Evolutionary conservation across 2,329 filamentous ascomycete species (phyloP), one percentile per base, ranked within the genome.

Genomic region (Aspergillus ibericus): DNA sequence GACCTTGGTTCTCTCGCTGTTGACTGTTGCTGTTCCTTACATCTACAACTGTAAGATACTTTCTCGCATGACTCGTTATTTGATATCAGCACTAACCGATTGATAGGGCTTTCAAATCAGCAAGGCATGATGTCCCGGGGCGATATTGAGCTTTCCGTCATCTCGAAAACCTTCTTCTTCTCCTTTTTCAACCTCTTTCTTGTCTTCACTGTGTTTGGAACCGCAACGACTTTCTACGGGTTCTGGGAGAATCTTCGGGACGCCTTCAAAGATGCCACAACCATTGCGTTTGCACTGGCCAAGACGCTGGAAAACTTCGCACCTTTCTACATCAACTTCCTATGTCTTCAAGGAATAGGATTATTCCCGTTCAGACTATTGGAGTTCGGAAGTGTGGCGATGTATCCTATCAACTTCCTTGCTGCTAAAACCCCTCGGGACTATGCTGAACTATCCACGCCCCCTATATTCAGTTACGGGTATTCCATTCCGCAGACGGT

Each of bases 91-190:
- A 22, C 62, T 69, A 54, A 70, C 25, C 4, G n/a, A 29, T 7
- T 27, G 47, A 8, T 56, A 84, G 82, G 81, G 80, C 84, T 99
- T 10, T 92, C 93, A 2, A 93, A 93, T 72, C 84, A 86, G 53
- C 95, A 99, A 78, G 95, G 95, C 50, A 96, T 96, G 88, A 91
- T 96, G 53, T 98, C 95, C 0, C 91, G 92, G 67, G 92, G 92
- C 46, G 95, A 99, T 62, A 88, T 99, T 20, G 95, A 98, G 75
- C 82, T 99, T 6, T 98, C 95, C 0, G 83, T 96, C 46, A 93
- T 99, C 64, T 96, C 92, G 55, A 99, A 99, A 79, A 99, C 98
- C 76, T 99, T 98, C 78, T 96, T 98, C 82, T 99, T 99, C 73
- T 93, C 90, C 9, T 99, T 99, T 77, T 98, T 99, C 85, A 99